Base-by-base conservation (phyloP, 352 stramenopile genomes). In the Phytophthora hibernalis region DNA sequence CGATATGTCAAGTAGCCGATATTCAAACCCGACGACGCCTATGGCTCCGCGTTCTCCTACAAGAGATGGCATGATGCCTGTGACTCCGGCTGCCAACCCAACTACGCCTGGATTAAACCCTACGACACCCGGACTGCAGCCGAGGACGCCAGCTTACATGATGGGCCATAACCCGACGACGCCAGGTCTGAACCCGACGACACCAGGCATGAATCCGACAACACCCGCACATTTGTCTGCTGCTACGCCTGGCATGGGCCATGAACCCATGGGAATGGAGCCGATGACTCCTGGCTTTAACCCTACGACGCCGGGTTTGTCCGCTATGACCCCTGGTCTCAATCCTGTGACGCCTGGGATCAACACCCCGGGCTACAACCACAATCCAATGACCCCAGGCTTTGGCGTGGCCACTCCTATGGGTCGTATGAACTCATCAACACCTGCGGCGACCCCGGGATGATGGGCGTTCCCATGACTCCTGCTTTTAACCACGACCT, bases 281-380 rank as follows among this genome's bases (percentile, higher is more conserved):
- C 89, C 89, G 15, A 95, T 93, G 85, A 96, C 89, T 44, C 89
- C 89, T 33, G 89, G 89, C 1, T 95, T 96, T 55, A 93, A 93
- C 53, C 87, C 85, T n/a, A 93, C 89, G 30, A 94, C 87, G 2
- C 87, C 87, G 22, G 85, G 87, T 11, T 68, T 94, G 51, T 88
- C 84, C 4, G 79, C 85, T 5, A 95, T 92, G 84, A 93, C 87
- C 13, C 83, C 85, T 43, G 85, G 87, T 40, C 72, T 95, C 38
- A 93, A 93, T 65, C 87, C 87, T 4, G 83, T 92, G 13, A 95
- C 87, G 13, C 87, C 87, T 31, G 86, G 87, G 47, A 77, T 95
- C 58, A 92, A 90, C 61, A 95, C 87, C 9, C 85, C 87, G 51
- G 87, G 87, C 7, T 95, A 92, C 56, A 87, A 88, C 54, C 84